Base-by-base conservation (phyloP, 176 grass and related monocot genomes). In the Pharus latifolius region DNA sequence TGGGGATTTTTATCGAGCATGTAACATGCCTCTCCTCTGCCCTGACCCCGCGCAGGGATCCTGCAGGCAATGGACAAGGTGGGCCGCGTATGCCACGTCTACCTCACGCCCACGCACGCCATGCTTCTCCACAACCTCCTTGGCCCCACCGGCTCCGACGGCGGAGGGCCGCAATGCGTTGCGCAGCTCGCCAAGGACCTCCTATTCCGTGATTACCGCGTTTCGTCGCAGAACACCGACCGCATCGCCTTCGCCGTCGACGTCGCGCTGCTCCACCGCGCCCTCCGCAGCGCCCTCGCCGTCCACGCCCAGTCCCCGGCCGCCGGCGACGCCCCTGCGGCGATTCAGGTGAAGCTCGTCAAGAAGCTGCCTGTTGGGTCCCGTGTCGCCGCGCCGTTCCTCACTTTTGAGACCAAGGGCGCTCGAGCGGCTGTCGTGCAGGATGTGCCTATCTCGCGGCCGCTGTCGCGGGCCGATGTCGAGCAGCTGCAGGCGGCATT, bases 391-490 rank as follows among this genome's bases (percentile, higher is more conserved):
- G 29, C 87, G 11, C 90, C 90, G 24, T 94, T 90, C 77, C 89
- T 99, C 75, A 91, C 87, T 7, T 94, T 99, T 20, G 95, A 99
- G 70, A 94, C 95, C 57, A 99, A 99, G 70, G 95, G 95, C 49
- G 14, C 82, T 22, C 77, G 79, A 73, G 75, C 95, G 24, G 95
- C 90, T 14, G 90, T 99, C 67, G 95, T 99, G 56, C 95, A 99
- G 79, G 95, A 99, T 23, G 84, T 99, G 45, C 95, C 95, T 49
- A 94, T 99, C 81, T 99, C 90, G 26, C 87, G 84, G 59, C 87
- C 95, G 7, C 84, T 99, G 16, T 93, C 95, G 5, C 81, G 78
- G 29, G 75, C 87, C 7, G 87, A 99, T 38, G 54, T 99, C 32
- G 78, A 75, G 45, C 81, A 79, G 70, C 74, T 94, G 71, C 90